These are phyloP conservation scores for Blastobotrys proliferans DNA, from an alignment of 1,139 yeast genomes.

Conservation along the genomic window DNA sequence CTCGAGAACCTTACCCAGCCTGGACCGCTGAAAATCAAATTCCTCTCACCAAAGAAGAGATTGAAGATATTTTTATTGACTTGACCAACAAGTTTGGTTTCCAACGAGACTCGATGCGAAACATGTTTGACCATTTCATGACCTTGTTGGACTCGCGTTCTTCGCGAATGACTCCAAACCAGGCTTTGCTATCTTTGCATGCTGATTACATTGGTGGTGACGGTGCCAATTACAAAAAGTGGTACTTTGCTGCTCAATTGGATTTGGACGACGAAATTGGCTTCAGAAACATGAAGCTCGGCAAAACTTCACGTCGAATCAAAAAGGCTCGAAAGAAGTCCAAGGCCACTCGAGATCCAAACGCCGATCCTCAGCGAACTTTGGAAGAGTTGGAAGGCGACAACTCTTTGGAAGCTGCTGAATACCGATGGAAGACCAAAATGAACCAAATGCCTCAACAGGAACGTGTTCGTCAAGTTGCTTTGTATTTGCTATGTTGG, in stretches of 20 bases:
- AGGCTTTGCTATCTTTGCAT: slow-evolving; percentile 86
- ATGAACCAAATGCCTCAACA: slow-evolving; percentile 66
- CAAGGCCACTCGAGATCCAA: slow-evolving; percentile 56
- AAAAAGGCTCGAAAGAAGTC: slow-evolving; percentile 54
- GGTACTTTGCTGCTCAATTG: slow-evolving; percentile 94
- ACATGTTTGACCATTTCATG: slow-evolving; percentile 96
- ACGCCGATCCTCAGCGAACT: slow-evolving; percentile 47
- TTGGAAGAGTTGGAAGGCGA: slow-evolving; percentile 85
- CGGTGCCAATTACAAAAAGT: slow-evolving; percentile 83
- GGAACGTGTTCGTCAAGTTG: slow-evolving; percentile 86
- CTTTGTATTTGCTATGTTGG: slow-evolving; percentile 89
- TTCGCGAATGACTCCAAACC: slow-evolving; percentile 95
- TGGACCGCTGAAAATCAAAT: slow-evolving; percentile 92
- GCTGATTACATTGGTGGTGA: slow-evolving; percentile 98
- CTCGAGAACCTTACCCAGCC: slow-evolving; percentile 86
- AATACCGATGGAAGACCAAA: slow-evolving; percentile 74
- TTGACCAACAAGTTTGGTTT: slow-evolving; percentile 90
- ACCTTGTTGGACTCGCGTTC: slow-evolving; percentile 89
- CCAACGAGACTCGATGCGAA: slow-evolving; percentile 96
- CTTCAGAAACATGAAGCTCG: slow-evolving; percentile 73
- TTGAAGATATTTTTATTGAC: slow-evolving; percentile 87
- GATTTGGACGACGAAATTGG: slow-evolving; percentile 82
- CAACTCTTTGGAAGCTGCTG: slow-evolving; percentile 74
- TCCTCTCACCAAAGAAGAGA: slow-evolving; percentile 80
- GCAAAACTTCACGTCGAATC: slow-evolving; percentile 56